phyloP scores from a whole-genome alignment of 805 yeast genomes.

The Grigorovia transvaalensis region DNA sequence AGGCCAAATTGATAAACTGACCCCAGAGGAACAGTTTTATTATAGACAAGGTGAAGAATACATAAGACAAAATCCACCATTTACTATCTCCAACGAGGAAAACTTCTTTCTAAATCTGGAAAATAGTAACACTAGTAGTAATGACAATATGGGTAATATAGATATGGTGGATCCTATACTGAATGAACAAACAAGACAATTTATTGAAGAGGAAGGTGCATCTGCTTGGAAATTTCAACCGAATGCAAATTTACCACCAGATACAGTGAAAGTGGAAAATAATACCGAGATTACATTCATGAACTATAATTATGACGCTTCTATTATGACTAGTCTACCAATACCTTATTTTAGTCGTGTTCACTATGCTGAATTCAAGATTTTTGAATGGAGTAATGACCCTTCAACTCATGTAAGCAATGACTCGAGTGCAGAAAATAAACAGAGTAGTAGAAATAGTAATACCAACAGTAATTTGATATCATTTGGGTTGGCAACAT shows the following conservation, averaged over 20 bases:
- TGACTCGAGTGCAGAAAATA: not conserved
- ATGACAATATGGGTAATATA: not conserved
- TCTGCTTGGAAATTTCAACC: slow-evolving; percentile 81
- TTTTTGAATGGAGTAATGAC: slow-evolving; percentile 54
- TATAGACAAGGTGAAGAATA: slow-evolving; percentile 33
- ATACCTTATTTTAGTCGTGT: slow-evolving; percentile 74
- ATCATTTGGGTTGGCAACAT: slow-evolving; percentile 71
- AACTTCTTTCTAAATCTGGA: not conserved
- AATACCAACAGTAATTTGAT: slow-evolving; percentile 34
- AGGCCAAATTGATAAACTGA: slow-evolving; percentile 51
- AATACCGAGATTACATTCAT: slow-evolving; percentile 51
- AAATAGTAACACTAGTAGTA: not conserved
- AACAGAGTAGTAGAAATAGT: not conserved
- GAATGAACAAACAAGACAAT: slow-evolving; percentile 26
- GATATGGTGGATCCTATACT: slow-evolving; percentile 25
- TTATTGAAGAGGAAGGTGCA: slow-evolving; percentile 82
- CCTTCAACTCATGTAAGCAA: slow-evolving; percentile 17
- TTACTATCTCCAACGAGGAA: slow-evolving; percentile 25
- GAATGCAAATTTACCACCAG: slow-evolving; percentile 41
- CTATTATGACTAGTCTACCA: slow-evolving; percentile 75
- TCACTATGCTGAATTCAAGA: slow-evolving; percentile 80
- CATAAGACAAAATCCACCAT: slow-evolving; percentile 34
- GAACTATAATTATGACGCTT: slow-evolving; percentile 47
- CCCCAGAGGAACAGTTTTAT: slow-evolving; percentile 33
- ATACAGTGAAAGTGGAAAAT: slow-evolving; percentile 51